Evolutionary conservation across 768 basidiomycete species (phyloP).

Genomic region (Cantharellus cinnabarinus): DNA sequence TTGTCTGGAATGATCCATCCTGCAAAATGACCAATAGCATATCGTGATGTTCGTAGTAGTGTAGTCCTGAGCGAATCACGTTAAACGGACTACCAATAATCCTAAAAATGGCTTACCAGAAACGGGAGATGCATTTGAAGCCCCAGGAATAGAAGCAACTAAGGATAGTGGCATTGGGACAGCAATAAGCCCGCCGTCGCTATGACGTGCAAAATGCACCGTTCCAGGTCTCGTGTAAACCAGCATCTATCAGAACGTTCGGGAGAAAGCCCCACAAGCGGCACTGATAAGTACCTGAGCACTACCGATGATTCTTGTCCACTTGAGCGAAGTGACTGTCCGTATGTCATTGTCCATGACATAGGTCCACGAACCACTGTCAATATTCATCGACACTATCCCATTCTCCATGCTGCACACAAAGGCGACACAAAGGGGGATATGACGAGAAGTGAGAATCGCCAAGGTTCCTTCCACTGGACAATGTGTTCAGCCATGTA

Average conservation of each 20-base stretch:
- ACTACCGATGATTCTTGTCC: neutral
- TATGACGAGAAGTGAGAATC: too few species aligned
- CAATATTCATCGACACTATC: too few species aligned
- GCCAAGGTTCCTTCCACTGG: too few species aligned
- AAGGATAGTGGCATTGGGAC: neutral
- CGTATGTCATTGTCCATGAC: neutral
- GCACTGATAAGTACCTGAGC: neutral
- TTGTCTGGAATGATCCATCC: neutral
- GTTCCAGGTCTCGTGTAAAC: slow-evolving; percentile 1
- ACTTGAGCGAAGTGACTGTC: neutral
- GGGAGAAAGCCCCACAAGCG: neutral
- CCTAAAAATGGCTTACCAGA: neutral
- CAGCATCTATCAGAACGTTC: neutral
- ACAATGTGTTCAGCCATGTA: too few species aligned
- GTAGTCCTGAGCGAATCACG: neutral
- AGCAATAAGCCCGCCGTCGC: neutral
- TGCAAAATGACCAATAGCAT: neutral
- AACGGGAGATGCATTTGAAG: neutral
- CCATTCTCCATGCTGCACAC: too few species aligned
- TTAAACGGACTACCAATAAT: too few species aligned
- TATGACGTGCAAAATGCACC: neutral
- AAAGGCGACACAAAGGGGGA: too few species aligned
- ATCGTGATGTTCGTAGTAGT: neutral
- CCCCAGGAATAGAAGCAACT: neutral
- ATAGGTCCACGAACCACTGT: too few species aligned